These are phyloP conservation scores for Ascochyta koolunga DNA, from an alignment of 2,329 filamentous ascomycete species.

Conservation along the genomic window DNA sequence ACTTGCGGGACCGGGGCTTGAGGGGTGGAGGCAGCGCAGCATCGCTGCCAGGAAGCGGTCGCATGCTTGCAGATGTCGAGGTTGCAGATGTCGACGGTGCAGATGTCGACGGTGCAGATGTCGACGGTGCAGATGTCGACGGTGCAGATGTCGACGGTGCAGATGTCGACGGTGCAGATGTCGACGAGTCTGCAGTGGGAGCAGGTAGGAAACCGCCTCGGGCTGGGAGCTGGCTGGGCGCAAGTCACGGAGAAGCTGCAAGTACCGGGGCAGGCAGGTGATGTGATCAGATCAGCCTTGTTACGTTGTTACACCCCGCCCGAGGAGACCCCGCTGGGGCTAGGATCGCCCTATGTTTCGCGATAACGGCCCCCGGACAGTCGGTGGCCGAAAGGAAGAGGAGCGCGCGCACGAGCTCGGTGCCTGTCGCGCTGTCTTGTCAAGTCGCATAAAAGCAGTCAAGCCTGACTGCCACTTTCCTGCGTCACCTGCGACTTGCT, in stretches of 20 bases:
- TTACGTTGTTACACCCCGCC: slow-evolving; percentile 22
- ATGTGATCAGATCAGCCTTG: slow-evolving; percentile 19
- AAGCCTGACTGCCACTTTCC: slow-evolving; percentile 13
- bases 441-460: slow-evolving; percentile 4
- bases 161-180: no score
- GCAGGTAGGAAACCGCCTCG: not conserved
- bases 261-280: slow-evolving; percentile 6
- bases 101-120: no score
- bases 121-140: no score
- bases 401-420: not conserved
- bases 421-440: slow-evolving; percentile 12
- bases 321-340: slow-evolving; percentile 23
- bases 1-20: slow-evolving; percentile 47
- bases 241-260: slow-evolving; percentile 4
- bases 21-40: slow-evolving; percentile 39
- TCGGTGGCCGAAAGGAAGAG: not conserved
- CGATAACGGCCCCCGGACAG: slow-evolving; percentile 16
- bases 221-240: not conserved
- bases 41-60: slow-evolving; percentile 43
- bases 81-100: no score
- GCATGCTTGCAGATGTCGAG: slow-evolving; percentile 30
- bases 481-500: slow-evolving; percentile 10
- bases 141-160: no score
- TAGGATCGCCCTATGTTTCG: slow-evolving; percentile 20
- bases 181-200: slow-evolving; percentile 1